A percentile compares a stretch with the other conserved stretches of the same genome.
Conservation (phyloP, 176 grass and related monocot species). For the Eleusine indica region DNA sequence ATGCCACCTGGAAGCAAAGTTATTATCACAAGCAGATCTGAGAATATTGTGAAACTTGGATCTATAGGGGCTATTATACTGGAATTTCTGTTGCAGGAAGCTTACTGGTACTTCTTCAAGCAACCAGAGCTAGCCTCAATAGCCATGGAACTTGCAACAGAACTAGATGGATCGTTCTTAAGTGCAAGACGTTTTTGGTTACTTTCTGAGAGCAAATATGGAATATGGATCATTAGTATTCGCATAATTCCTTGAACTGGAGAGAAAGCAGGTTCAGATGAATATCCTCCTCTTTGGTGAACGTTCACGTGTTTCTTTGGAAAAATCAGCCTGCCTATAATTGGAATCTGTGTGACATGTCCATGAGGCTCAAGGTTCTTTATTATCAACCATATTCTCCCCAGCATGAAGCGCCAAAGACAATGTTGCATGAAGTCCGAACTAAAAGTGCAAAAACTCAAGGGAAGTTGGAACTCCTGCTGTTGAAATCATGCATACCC, state of each 20-base stretch:
- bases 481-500: neutral
- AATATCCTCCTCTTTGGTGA: neutral
- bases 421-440: neutral
- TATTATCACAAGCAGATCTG: too few relatives aligned
- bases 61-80: too few relatives aligned
- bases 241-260: neutral
- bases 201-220: too few relatives aligned
- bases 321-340: neutral
- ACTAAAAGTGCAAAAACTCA: neutral
- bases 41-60: too few relatives aligned
- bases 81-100: too few relatives aligned
- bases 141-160: slow-evolving; percentile 22
- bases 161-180: slow-evolving; percentile 23
- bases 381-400: neutral
- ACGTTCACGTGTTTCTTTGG: neutral
- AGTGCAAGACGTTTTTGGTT: neutral
- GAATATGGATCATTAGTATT: too few relatives aligned
- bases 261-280: neutral
- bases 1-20: too few relatives aligned
- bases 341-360: neutral
- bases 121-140: neutral
- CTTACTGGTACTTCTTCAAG: slow-evolving; percentile 13
- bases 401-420: neutral
- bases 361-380: neutral
- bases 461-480: neutral